Percentiles rank a stretch among this genome's conserved stretches.
These are phyloP conservation scores for Lipomyces spencermartinsiae DNA, from an alignment of 805 yeast species.

Conservation along the genomic window DNA sequence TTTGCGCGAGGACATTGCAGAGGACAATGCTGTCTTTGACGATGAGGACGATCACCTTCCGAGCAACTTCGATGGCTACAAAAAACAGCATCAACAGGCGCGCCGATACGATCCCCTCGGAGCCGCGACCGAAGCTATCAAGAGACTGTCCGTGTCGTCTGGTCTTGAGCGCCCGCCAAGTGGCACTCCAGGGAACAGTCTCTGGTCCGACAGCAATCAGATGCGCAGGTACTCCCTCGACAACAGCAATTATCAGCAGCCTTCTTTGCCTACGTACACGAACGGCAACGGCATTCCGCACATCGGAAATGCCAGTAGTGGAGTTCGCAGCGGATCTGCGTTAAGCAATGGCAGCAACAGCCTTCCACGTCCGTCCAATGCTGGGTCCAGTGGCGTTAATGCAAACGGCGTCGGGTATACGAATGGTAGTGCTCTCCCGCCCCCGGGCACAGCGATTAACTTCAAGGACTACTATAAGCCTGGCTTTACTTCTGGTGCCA, in stretches of 20 bases:
- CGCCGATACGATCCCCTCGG: slow-evolving; percentile 1
- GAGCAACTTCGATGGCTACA: neutral
- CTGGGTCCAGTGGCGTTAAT: neutral
- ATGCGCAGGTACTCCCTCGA: neutral
- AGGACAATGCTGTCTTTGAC: slow-evolving; percentile 27
- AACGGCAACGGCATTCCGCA: neutral
- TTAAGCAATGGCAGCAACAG: neutral
- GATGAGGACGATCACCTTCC: slow-evolving; percentile 23
- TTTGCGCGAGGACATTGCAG: slow-evolving; percentile 14
- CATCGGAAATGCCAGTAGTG: neutral
- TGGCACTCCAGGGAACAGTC: neutral
- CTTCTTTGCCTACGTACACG: slow-evolving; percentile 1
- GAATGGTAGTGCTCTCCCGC: neutral
- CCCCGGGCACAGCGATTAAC: neutral
- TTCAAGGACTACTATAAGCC: neutral
- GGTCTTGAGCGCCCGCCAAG: neutral
- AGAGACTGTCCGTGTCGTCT: slow-evolving; percentile 14
- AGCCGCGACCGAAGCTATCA: neutral
- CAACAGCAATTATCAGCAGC: slow-evolving; percentile 2
- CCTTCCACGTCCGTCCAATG: neutral
- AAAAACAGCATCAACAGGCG: neutral
- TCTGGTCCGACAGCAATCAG: slow-evolving; percentile 1
- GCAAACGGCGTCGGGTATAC: neutral
- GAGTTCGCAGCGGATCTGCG: neutral
- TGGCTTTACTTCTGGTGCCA: neutral